phyloP scores from a whole-genome alignment of 805 yeast genomes.

The Saccharomycopsis schoenii region DNA sequence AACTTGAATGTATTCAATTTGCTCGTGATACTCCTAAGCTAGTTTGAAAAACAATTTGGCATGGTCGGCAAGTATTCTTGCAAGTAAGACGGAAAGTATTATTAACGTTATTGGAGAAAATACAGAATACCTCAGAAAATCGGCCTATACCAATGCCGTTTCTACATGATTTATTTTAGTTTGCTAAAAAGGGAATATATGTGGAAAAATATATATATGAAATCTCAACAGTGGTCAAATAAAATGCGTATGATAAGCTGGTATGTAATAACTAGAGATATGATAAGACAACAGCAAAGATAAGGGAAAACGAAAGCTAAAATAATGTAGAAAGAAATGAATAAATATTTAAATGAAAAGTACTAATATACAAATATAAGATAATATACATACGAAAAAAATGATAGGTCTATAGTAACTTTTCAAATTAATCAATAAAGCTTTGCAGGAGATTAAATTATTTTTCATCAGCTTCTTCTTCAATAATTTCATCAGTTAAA shows the following conservation, averaged over 20 bases:
- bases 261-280: not conserved
- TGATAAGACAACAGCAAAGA: no score
- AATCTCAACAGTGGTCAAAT: not conserved
- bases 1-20: no score
- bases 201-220: not conserved
- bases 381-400: not conserved
- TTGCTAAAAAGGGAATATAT: not conserved
- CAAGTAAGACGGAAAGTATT: no score
- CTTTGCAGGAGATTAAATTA: not conserved
- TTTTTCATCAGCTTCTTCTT: constrained; percentile 10
- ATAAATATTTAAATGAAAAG: not conserved
- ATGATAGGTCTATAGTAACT: not conserved
- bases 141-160: no score
- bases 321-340: not conserved
- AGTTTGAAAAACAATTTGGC: no score
- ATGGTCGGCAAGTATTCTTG: no score
- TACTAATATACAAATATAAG: not conserved
- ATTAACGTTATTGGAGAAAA: no score
- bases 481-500: constrained; percentile 13
- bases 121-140: no score
- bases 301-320: not conserved
- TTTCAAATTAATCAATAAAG: no score
- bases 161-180: no score
- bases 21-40: no score
- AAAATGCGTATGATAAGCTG: not conserved